Conservation (phyloP, 108 stramenopile species). For the Skeletonema potamos region DNA sequence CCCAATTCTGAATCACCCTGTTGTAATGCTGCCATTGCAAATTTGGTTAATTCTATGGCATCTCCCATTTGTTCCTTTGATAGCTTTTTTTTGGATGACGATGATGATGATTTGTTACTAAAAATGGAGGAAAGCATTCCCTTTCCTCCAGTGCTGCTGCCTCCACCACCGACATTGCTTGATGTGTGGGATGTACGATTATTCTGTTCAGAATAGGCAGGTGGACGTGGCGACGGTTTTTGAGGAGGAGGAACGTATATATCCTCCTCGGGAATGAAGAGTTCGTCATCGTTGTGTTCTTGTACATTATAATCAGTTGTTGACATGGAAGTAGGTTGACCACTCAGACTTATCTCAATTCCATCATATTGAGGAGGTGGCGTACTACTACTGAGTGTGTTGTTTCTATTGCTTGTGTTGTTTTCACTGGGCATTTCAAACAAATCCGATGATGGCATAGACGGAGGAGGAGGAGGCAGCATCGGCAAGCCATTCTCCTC, state of each 20-base stretch:
- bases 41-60: constrained; percentile 79
- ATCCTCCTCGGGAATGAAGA: too few relatives aligned
- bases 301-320: constrained; percentile 26
- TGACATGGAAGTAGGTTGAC: constrained; percentile 4
- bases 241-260: constrained; percentile 28
- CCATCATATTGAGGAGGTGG: constrained; percentile 24
- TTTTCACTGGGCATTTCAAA: background rate
- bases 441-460: constrained; percentile 21
- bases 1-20: constrained; percentile 76
- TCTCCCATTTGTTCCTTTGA: constrained; percentile 72
- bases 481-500: constrained; percentile 12
- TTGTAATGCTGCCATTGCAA: constrained; percentile 81
- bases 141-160: constrained; percentile 5
- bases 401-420: background rate
- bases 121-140: constrained; percentile 22
- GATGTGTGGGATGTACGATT: constrained; percentile 6
- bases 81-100: constrained; percentile 22
- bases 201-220: constrained; percentile 12
- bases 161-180: constrained; percentile 1
- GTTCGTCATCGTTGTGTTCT: constrained; percentile 40
- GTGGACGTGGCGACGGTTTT: constrained; percentile 30
- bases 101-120: constrained; percentile 2
- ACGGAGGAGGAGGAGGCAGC: constrained; percentile 12
- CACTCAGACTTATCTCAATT: constrained; percentile 40
- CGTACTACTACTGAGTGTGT: background rate